Base-by-base conservation (phyloP, 1,284 basidiomycete genomes). In the Apiotrichum akiyoshidainum region DNA sequence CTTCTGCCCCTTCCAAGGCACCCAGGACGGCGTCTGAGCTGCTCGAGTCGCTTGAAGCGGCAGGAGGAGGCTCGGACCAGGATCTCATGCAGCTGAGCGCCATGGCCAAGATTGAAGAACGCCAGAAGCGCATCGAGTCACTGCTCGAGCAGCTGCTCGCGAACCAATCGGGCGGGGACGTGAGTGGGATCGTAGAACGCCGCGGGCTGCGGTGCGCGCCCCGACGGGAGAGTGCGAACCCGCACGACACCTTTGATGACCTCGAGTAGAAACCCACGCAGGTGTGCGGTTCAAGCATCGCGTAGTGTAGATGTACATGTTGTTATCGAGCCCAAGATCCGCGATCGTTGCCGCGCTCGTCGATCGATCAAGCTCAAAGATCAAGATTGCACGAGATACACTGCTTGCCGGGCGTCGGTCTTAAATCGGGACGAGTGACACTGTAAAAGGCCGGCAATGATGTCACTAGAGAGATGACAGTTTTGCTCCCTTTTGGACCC, bases 61-160 rank as follows among this genome's bases (percentile, higher is more conserved):
- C 46, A 5, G 40, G 49, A 14, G 21, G 39, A 39, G 45, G 31
- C 11, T 41, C 58, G 44, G 45, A 45, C 41, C 46, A 54, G 26
- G 49, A 60, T 16, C 42, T 59, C 19, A 59, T 50, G n/a, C 52
- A 62, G 44, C 58, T 78, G 37, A 69, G 68, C 2, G 63, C 61
- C 17, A 73, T 78, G 21, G 76, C 68, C 8, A 62, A 61, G 21
- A 73, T 78, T 19, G 76, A 75, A 31, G 42, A 63, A 54, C 60
- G 72, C 16, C 76, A 78, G 59, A 64, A 61, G 54, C 55, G 73
- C 33, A 75, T 78, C 35, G 76, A 78, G 59, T 66, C 68, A 13
- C 54, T 78, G 63, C 59, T 78, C 47, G 56, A 67, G 47, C 52
- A 54, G 19, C 46, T 58, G 34, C 40, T 58, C 26, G 57, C 40